These are phyloP conservation scores for Flaveria robusta DNA, from an alignment of 129 eudicot genomes.

Conservation along the genomic window DNA sequence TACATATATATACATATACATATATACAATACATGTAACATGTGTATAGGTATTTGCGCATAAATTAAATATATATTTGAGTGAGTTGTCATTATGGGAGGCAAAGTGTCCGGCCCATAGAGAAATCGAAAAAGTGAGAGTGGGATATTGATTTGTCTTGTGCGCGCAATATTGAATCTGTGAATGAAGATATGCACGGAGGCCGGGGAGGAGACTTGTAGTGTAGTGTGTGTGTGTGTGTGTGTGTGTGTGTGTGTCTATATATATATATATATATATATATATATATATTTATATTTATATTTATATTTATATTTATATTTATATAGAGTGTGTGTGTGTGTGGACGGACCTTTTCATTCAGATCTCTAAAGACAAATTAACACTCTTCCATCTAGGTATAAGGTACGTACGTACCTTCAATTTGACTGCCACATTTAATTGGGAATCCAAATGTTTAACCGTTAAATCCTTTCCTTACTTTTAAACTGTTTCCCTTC, in stretches of 20 bases:
- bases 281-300: too few relatives aligned
- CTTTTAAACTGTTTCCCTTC: conserved; percentile 12
- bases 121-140: conserved; percentile 37
- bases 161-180: conserved; percentile 37
- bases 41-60: neutral
- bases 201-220: too few relatives aligned
- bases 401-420: too few relatives aligned
- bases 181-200: conserved; percentile 37
- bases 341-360: conserved; percentile 37
- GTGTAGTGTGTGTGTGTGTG: too few relatives aligned
- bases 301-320: too few relatives aligned
- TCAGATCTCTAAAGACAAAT: conserved; percentile 42
- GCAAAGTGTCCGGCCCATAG: conserved; percentile 31
- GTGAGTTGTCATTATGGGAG: conserved; percentile 6
- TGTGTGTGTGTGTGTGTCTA: too few relatives aligned
- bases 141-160: conserved; percentile 46
- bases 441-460: conserved; percentile 35
- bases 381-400: conserved; percentile 34
- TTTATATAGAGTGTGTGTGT: too few relatives aligned
- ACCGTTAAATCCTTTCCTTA: conserved; percentile 26
- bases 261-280: too few relatives aligned
- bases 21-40: neutral
- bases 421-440: conserved; percentile 34
- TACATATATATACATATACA: neutral
- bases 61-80: neutral